Evolutionary conservation across 306 rosid species (phyloP), one percentile per base, ranked within the genome.

Genomic region (Lathyrus aphaca): DNA sequence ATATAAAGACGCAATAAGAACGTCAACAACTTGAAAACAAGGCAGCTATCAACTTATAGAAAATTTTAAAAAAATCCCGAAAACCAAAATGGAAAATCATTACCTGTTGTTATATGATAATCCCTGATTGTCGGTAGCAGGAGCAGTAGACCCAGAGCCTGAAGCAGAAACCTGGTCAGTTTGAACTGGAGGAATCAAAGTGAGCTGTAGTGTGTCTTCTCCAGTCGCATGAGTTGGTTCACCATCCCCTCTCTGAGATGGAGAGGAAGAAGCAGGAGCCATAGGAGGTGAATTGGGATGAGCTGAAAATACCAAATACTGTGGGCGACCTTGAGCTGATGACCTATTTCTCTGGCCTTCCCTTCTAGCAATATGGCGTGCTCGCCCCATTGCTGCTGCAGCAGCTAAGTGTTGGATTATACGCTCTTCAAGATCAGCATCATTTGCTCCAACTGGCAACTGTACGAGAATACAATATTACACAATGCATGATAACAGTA

Each of bases 351-450:
- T 94, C 64, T 87, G 99, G 80, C 92, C 88, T 51, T 94, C 98
- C 86, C 98, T 85, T 81, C 98, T 88, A 65, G 96, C 88, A 81
- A 87, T 78, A 43, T 94, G 96, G 44, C 93, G 96, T 53, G 99
- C 97, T 70, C 94, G 82, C 67, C 99, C 99, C 99, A 94, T 94
- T 67, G 99, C 97, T 43, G 99, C 97, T 16, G 98, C 97, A 61
- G 99, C 99, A 72, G 99, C 99, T 44, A 94, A 79, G 86, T 94
- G 97, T 77, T 94, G 99, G 60, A 94, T 86, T 43, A 94, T 91
- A 32, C 94, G 95, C 85, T 94, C 99, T 73, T 94, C 99, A 82
- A 94, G 96, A 73, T 94, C 97, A 70, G 92, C 87, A 71, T 91
- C 97, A 82, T 80, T 87, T 40, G 89, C 87, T 79, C 97, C 99